Conservation (phyloP, 176 grass and related monocot species). For the Oryza meridionalis region DNA sequence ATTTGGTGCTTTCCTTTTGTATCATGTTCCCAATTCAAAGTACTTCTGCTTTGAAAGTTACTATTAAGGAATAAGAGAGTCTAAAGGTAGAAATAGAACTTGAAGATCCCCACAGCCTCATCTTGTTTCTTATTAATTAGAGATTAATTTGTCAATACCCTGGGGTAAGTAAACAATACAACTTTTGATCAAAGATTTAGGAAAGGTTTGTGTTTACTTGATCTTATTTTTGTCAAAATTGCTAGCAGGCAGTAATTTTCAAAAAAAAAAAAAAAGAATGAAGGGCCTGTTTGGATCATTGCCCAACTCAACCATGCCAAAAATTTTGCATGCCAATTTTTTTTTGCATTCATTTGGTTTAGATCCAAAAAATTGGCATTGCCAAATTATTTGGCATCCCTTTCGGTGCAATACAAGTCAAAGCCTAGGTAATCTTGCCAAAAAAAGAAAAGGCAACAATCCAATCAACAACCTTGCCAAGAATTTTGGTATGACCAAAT, state of each 20-base stretch:
- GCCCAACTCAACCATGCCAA: too few relatives aligned
- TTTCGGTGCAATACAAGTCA: too few relatives aligned
- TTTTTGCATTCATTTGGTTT: too few relatives aligned
- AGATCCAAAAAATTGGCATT: too few relatives aligned
- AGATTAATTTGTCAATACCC: not conserved
- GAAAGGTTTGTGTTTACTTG: not conserved
- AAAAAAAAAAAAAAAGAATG: slow-evolving; percentile 3
- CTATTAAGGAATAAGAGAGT: not conserved
- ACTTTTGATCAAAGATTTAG: slow-evolving; percentile 10
- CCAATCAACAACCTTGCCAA: too few relatives aligned
- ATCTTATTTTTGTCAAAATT: not conserved
- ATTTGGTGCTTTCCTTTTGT: not conserved
- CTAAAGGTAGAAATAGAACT: slow-evolving; percentile 9
- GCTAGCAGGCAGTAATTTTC: slow-evolving; percentile 14
- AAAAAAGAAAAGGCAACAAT: too few relatives aligned
- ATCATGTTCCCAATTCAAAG: not conserved
- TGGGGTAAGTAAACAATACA: not conserved
- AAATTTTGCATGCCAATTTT: too few relatives aligned
- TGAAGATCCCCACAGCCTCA: not conserved
- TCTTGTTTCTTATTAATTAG: not conserved
- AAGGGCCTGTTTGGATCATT: too few relatives aligned
- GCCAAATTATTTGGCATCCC: too few relatives aligned
- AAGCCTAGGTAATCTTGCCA: too few relatives aligned
- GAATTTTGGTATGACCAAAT: too few relatives aligned
- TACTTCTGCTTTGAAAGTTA: slow-evolving; percentile 21